Evolutionary conservation across 345 rosid genomes (phyloP).

Genomic region (Sisymbrium irio): DNA sequence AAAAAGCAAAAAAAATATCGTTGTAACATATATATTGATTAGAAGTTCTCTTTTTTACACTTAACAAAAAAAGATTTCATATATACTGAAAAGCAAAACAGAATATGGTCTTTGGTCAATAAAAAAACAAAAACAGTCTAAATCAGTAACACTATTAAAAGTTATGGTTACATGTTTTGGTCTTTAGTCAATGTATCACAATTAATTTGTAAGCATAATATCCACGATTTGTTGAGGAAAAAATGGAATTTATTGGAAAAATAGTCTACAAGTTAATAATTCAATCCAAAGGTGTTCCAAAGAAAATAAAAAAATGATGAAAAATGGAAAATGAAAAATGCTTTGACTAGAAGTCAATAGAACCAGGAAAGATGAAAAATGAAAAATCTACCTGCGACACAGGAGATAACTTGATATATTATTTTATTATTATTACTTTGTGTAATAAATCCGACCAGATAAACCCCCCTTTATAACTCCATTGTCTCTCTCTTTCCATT

Average conservation of each 20-base stretch:
- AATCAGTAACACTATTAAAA: neutral
- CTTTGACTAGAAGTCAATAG: slow-evolving; percentile 11
- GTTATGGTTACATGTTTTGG: neutral
- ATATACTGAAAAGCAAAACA: no score
- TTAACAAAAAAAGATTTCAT: neutral
- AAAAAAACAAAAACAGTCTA: neutral
- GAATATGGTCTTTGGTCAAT: no score
- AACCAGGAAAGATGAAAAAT: neutral
- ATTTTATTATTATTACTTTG: neutral
- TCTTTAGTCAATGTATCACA: neutral
- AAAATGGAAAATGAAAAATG: neutral
- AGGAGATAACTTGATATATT: neutral
- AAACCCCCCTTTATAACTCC: neutral
- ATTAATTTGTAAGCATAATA: neutral
- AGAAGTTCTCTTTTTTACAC: neutral
- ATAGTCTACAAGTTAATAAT: neutral
- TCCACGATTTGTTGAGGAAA: neutral
- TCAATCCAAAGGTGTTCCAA: neutral
- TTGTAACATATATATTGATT: neutral
- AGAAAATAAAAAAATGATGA: neutral
- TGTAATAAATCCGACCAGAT: slow-evolving; percentile 21
- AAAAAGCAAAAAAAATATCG: no score
- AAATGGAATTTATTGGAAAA: neutral
- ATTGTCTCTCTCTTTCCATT: neutral
- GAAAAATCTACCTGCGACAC: neutral